Conservation (phyloP, 768 basidiomycete genomes). For the Fibroporia radiculosa region DNA sequence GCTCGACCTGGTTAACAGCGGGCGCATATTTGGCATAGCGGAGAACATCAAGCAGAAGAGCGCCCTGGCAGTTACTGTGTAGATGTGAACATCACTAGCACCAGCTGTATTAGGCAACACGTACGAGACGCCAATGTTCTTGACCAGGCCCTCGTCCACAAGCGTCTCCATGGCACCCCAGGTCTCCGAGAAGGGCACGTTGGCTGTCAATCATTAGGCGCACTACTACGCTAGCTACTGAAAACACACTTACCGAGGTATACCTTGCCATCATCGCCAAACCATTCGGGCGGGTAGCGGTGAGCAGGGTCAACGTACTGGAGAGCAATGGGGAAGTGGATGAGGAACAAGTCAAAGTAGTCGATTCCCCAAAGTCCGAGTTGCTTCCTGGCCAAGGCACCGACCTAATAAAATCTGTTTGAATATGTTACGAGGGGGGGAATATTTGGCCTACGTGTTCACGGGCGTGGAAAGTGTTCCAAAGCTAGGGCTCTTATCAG, state of each 20-base stretch:
- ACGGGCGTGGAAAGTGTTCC: constrained; percentile 84
- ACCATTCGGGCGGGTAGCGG: constrained; percentile 83
- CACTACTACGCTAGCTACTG: neutral
- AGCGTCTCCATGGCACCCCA: constrained; percentile 80
- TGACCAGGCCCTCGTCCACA: constrained; percentile 59
- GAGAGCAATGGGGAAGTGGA: constrained; percentile 84
- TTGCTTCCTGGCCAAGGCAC: constrained; percentile 39
- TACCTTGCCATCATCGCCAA: constrained; percentile 62
- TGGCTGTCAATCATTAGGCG: constrained; percentile 29
- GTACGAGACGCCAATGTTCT: constrained; percentile 75
- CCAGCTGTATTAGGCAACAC: constrained; percentile 2
- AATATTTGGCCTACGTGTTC: constrained; percentile 47
- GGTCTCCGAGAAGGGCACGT: constrained; percentile 72
- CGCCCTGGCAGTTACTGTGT: constrained; percentile 64
- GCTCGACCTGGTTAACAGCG: constrained; percentile 52
- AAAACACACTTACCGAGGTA: constrained; percentile 50
- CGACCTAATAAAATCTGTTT: neutral
- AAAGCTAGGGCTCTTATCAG: constrained; percentile 38
- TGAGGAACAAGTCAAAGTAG: constrained; percentile 73
- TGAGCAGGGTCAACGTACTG: constrained; percentile 70
- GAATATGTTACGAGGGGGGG: neutral
- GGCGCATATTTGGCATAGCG: constrained; percentile 66
- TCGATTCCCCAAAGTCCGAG: constrained; percentile 78
- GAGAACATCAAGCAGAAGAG: constrained; percentile 65
- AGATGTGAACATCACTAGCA: neutral